Conservation (phyloP, 2,329 filamentous ascomycete species). For the Xylaria sp. region DNA sequence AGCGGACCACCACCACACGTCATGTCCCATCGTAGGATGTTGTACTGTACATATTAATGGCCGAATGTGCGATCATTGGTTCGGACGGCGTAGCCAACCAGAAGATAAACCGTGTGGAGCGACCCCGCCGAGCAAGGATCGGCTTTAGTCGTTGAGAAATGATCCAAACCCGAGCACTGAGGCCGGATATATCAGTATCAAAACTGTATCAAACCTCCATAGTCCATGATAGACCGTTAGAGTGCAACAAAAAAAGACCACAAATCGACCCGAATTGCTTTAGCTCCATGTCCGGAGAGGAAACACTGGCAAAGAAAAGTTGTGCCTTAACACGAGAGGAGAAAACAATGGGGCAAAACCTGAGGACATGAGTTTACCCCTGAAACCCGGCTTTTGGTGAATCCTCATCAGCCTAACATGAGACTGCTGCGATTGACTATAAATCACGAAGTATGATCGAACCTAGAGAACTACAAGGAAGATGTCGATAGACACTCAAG, state of each 20-base stretch:
- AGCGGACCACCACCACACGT: neutral
- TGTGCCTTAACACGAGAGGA: neutral
- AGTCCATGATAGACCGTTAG: neutral
- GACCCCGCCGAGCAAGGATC: neutral
- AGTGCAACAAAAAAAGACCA: too few relatives aligned
- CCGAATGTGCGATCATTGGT: neutral
- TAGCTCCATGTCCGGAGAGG: neutral
- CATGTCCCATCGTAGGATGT: neutral
- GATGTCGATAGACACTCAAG: neutral
- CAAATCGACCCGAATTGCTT: neutral
- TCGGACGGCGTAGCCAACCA: neutral
- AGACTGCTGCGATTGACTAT: neutral
- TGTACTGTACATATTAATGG: neutral
- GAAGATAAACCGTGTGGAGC: neutral
- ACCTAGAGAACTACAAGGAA: neutral
- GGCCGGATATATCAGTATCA: neutral
- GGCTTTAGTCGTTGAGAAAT: neutral
- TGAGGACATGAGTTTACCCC: neutral
- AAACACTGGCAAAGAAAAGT: too few relatives aligned
- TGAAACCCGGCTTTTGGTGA: neutral
- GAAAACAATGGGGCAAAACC: neutral
- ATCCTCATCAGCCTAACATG: neutral
- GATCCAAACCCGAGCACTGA: conserved; percentile 7
- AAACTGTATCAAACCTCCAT: neutral
- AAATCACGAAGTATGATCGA: neutral